A percentile compares a stretch with the other conserved stretches of the same genome.
Conservation (phyloP, 1,284 basidiomycete genomes). For the Melampsora larici-populina region DNA sequence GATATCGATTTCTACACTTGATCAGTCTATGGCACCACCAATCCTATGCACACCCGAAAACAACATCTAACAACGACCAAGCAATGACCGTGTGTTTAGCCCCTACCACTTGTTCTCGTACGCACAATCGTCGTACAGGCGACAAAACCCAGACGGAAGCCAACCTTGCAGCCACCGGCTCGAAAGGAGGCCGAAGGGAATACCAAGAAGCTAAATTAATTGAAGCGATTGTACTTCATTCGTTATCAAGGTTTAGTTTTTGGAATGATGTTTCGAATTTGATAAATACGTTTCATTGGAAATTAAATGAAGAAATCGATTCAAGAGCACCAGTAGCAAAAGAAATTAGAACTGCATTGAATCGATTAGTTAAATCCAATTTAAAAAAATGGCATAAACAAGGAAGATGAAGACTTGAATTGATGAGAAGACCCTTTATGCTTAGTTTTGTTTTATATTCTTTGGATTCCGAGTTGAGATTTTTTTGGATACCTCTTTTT, state of each 20-base stretch:
- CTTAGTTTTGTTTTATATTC: too few relatives aligned
- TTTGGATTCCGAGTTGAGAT: too few relatives aligned
- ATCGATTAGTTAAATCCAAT: neutral
- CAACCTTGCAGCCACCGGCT: too few relatives aligned
- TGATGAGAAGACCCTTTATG: too few relatives aligned
- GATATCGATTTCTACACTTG: constrained; percentile 4
- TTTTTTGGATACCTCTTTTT: too few relatives aligned
- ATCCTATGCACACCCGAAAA: neutral
- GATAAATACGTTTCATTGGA: neutral
- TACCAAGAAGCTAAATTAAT: neutral
- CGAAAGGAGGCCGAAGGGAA: too few relatives aligned
- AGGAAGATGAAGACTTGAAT: neutral
- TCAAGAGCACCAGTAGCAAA: neutral
- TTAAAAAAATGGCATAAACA: neutral
- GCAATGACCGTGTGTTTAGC: neutral
- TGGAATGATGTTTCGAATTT: neutral
- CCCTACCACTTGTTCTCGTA: neutral
- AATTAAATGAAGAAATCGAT: neutral
- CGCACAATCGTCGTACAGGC: too few relatives aligned
- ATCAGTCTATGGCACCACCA: neutral
- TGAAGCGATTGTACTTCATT: neutral
- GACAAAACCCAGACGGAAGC: too few relatives aligned
- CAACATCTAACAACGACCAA: neutral
- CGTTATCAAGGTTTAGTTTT: neutral
- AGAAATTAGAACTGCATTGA: neutral